phyloP scores from a whole-genome alignment of 139 green algal genomes.

The Coelastrella sp. region DNA sequence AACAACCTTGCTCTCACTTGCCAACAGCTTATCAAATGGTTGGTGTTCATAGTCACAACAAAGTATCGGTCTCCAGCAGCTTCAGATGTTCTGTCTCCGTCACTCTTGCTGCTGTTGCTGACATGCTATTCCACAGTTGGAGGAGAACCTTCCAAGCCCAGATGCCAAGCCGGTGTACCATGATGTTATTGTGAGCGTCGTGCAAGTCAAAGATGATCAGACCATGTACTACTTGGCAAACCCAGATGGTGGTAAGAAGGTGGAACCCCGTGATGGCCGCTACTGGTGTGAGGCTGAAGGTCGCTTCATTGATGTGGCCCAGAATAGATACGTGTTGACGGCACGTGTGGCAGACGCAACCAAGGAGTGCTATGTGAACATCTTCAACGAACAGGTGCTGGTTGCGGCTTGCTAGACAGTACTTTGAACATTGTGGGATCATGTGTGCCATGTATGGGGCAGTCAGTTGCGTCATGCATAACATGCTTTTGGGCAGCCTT shows the following conservation, averaged over 20 bases:
- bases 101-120: not conserved
- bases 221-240: slow-evolving; percentile 87
- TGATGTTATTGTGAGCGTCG: slow-evolving; percentile 42
- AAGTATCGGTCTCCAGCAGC: not conserved
- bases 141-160: slow-evolving; percentile 47
- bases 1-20: no score
- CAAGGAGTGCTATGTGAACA: slow-evolving; percentile 59
- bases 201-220: slow-evolving; percentile 48
- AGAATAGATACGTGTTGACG: slow-evolving; percentile 78
- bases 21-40: no score
- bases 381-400: slow-evolving; percentile 80
- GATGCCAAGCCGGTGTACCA: slow-evolving; percentile 72
- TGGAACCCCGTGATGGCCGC: slow-evolving; percentile 69
- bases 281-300: slow-evolving; percentile 79
- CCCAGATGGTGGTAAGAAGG: slow-evolving; percentile 90
- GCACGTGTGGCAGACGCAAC: slow-evolving; percentile 65
- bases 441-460: no score
- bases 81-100: not conserved
- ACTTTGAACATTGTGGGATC: no score
- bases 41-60: no score
- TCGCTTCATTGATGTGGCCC: slow-evolving; percentile 49
- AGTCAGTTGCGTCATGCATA: no score
- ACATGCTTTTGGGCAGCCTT: no score
- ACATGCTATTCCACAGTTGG: not conserved
- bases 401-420: not conserved